phyloP scores from a whole-genome alignment of 768 basidiomycete genomes.

The Pleurotus citrinopileatus region DNA sequence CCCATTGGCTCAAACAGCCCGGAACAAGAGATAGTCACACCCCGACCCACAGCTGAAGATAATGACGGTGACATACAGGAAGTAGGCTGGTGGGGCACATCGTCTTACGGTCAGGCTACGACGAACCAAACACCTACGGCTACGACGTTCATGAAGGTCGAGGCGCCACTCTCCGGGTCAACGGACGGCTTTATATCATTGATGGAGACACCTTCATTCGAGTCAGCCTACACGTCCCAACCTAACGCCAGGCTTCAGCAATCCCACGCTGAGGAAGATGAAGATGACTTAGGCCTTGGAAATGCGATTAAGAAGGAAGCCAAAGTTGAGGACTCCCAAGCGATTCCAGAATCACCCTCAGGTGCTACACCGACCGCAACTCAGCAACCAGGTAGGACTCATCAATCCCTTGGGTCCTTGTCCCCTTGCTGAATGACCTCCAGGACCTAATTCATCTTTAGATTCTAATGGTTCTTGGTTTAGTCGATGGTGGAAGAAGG shows the following conservation, averaged over 20 bases:
- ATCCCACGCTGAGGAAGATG: constrained; percentile 45
- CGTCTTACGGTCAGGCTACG: constrained; percentile 29
- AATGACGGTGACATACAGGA: constrained; percentile 36
- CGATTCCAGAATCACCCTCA: not conserved
- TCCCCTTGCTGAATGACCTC: not conserved
- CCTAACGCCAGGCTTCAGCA: constrained; percentile 13
- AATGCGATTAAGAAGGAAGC: constrained; percentile 37
- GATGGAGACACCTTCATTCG: constrained; percentile 63
- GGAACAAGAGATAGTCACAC: constrained; percentile 30
- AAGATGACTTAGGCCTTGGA: constrained; percentile 87
- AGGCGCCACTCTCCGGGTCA: constrained; percentile 33
- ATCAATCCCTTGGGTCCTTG: not conserved
- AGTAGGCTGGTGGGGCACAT: constrained; percentile 65
- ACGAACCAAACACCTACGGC: constrained; percentile 63
- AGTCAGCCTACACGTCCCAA: constrained; percentile 28
- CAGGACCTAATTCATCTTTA: constrained; percentile 23
- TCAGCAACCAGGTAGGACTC: constrained; percentile 25
- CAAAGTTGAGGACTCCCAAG: constrained; percentile 3
- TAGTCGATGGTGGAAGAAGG: constrained; percentile 75
- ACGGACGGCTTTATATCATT: constrained; percentile 75
- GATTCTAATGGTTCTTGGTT: constrained; percentile 67
- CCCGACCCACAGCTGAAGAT: constrained; percentile 28
- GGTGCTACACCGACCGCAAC: constrained; percentile 20
- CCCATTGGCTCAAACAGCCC: constrained; percentile 34
- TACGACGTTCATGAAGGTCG: constrained; percentile 57